These are phyloP conservation scores for Paraconiothyrium brasiliense DNA, from an alignment of 2,329 filamentous ascomycete genomes.

Conservation along the genomic window DNA sequence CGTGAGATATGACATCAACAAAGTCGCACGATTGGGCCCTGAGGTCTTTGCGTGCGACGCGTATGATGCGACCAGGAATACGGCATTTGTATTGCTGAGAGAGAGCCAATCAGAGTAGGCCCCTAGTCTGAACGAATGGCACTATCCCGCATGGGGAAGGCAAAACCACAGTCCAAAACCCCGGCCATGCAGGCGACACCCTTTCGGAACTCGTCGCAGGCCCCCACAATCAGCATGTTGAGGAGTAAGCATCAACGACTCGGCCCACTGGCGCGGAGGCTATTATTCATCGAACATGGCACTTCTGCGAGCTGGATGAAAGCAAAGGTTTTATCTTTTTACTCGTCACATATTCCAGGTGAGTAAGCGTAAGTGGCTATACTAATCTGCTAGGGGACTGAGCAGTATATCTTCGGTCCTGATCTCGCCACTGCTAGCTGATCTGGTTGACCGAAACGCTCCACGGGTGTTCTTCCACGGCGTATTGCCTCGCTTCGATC, in stretches of 20 bases:
- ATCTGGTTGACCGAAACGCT: not conserved
- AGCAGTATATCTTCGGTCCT: not conserved
- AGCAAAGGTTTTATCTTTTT: not conserved
- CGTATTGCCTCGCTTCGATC: slow-evolving; percentile 9
- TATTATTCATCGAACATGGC: not conserved
- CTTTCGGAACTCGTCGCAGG: not conserved
- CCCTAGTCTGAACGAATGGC: not conserved
- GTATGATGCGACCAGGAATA: not conserved
- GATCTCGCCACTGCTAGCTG: not conserved
- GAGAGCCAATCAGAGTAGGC: not conserved
- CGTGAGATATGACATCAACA: slow-evolving; percentile 1
- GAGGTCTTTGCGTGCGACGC: not conserved
- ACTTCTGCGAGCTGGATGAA: not conserved
- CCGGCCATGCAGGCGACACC: not conserved
- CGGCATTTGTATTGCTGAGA: not conserved
- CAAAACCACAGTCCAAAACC: not conserved
- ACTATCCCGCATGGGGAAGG: not conserved
- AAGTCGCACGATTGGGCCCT: not conserved
- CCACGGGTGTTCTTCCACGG: slow-evolving; percentile 8
- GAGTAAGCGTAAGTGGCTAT: not conserved
- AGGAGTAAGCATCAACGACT: not conserved
- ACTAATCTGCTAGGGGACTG: not conserved
- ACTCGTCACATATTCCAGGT: not conserved
- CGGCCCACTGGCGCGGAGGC: not conserved
- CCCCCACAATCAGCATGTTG: not conserved